phyloP scores from a whole-genome alignment of 768 basidiomycete species.

The Imleria badia region DNA sequence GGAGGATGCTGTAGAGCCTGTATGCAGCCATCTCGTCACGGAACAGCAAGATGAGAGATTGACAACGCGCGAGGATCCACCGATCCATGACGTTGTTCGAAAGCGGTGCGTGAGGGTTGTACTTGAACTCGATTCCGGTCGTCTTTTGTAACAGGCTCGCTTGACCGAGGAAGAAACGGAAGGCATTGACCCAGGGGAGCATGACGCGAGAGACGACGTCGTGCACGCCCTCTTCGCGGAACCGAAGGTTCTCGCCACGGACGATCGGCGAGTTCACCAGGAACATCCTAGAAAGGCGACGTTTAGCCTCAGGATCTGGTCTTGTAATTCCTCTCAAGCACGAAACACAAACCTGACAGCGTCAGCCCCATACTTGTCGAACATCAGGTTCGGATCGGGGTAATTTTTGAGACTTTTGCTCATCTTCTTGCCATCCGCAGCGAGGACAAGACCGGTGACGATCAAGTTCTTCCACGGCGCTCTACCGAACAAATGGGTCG shows the following conservation, averaged over 20 bases:
- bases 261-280: slow-evolving; percentile 99
- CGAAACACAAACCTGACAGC: slow-evolving; percentile 67
- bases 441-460: slow-evolving; percentile 92
- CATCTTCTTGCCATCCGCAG: slow-evolving; percentile 99
- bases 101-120: slow-evolving; percentile 81
- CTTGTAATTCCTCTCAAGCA: not conserved
- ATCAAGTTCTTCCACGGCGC: slow-evolving; percentile 99
- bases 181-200: slow-evolving; percentile 96
- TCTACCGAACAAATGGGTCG: slow-evolving; percentile 89
- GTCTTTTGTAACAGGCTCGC: slow-evolving; percentile 83
- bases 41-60: slow-evolving; percentile 91
- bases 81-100: slow-evolving; percentile 97
- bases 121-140: slow-evolving; percentile 72
- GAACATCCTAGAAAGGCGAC: slow-evolving; percentile 71
- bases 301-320: not conserved
- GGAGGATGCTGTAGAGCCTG: slow-evolving; percentile 95
- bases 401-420: slow-evolving; percentile 97
- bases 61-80: slow-evolving; percentile 98
- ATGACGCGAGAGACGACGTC: slow-evolving; percentile 97
- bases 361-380: slow-evolving; percentile 92
- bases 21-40: slow-evolving; percentile 96
- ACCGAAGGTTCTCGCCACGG: slow-evolving; percentile 94
- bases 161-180: slow-evolving; percentile 99
- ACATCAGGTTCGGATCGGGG: slow-evolving; percentile 90
- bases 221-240: slow-evolving; percentile 97